Evolutionary conservation across 192 early-diverging fungal species (phyloP).

Genomic region (Backusella macrospora): DNA sequence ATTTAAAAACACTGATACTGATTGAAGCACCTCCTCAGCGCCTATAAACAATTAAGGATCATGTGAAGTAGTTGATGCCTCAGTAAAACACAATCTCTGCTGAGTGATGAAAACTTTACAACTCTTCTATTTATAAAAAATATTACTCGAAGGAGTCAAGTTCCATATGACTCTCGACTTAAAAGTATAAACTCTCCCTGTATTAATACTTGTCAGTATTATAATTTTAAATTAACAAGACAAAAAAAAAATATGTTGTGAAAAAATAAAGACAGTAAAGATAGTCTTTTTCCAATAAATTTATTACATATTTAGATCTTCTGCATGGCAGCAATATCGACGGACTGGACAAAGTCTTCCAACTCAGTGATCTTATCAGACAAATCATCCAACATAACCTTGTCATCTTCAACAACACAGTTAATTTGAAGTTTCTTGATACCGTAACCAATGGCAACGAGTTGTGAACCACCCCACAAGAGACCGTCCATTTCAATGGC

Average conservation of each 20-base stretch:
- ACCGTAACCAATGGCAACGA: constrained; percentile 88
- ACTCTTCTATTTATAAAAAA: no score
- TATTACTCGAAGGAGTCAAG: no score
- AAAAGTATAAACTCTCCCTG: no score
- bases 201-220: not conserved
- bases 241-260: not conserved
- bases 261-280: not conserved
- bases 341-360: constrained; percentile 91
- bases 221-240: not conserved
- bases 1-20: no score
- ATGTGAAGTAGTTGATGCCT: no score
- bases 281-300: not conserved
- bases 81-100: no score
- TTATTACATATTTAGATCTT: constrained; percentile 72
- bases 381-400: constrained; percentile 87
- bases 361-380: constrained; percentile 76
- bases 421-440: constrained; percentile 96
- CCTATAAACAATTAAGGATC: no score
- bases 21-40: no score
- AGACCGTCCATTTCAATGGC: constrained; percentile 86
- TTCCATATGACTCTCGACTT: no score
- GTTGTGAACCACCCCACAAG: constrained; percentile 82
- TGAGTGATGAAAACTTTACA: no score
- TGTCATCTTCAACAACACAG: constrained; percentile 91
- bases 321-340: constrained; percentile 86